Evolutionary conservation across 1,284 basidiomycete species (phyloP).

Genomic region (Prillingera fragicola): DNA sequence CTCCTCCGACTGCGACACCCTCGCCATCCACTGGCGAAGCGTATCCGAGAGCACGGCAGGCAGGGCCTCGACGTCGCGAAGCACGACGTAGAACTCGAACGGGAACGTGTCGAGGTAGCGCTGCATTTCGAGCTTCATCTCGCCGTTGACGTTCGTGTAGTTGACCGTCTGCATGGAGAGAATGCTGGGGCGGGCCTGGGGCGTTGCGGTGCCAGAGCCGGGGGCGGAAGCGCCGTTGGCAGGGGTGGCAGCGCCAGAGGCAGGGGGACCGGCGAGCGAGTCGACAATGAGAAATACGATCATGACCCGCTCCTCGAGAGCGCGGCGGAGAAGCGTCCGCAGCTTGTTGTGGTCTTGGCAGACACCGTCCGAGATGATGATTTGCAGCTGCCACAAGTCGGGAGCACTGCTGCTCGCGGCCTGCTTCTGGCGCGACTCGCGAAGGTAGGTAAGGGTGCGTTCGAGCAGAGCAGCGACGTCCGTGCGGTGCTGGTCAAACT

Average conservation of each 20-base stretch:
- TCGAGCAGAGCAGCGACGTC: slow-evolving; percentile 84
- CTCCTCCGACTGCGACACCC: slow-evolving; percentile 46
- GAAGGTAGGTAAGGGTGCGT: slow-evolving; percentile 70
- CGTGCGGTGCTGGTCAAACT: slow-evolving; percentile 85
- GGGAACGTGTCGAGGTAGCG: slow-evolving; percentile 95
- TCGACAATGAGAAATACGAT: slow-evolving; percentile 96
- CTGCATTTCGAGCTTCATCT: slow-evolving; percentile 80
- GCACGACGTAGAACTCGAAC: slow-evolving; percentile 94
- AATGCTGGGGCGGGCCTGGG: slow-evolving; percentile 52
- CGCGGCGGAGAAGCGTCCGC: slow-evolving; percentile 72
- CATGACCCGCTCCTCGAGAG: slow-evolving; percentile 87
- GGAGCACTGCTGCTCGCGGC: slow-evolving; percentile 55
- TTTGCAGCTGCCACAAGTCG: slow-evolving; percentile 95
- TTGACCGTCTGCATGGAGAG: slow-evolving; percentile 87
- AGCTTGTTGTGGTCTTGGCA: slow-evolving; percentile 91
- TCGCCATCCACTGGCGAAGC: slow-evolving; percentile 67
- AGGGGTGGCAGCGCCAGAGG: slow-evolving; percentile 24
- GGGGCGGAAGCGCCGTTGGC: slow-evolving; percentile 14
- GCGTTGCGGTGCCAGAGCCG: slow-evolving; percentile 10
- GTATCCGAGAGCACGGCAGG: slow-evolving; percentile 89
- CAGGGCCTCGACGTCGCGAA: slow-evolving; percentile 83
- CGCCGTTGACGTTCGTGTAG: slow-evolving; percentile 77
- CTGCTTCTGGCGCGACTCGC: slow-evolving; percentile 64
- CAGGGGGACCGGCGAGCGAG: slow-evolving; percentile 53
- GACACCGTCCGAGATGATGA: slow-evolving; percentile 98